phyloP scores from a whole-genome alignment of 129 eudicot species.

The Dittrichia graveolens region DNA sequence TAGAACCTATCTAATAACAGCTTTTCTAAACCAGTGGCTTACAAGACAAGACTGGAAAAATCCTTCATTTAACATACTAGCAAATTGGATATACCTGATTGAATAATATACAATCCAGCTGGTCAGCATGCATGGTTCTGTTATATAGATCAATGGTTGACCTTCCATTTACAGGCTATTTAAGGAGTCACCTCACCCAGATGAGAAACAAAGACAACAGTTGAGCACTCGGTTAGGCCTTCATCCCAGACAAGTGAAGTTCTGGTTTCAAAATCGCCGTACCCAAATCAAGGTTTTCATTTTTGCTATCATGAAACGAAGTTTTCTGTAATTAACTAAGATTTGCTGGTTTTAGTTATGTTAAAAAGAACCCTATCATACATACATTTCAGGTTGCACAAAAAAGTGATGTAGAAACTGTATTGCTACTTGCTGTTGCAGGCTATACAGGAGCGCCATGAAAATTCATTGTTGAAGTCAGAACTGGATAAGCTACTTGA shows the following conservation, averaged over 20 bases:
- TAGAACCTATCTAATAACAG: too few relatives aligned
- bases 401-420: constrained; percentile 1
- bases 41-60: not conserved
- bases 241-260: constrained; percentile 95
- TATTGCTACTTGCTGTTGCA: constrained; percentile 45
- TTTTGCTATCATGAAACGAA: not conserved
- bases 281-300: constrained; percentile 88
- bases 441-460: constrained; percentile 99
- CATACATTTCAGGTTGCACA: not conserved
- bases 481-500: constrained; percentile 86
- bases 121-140: constrained; percentile 27
- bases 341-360: too few relatives aligned
- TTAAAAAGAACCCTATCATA: too few relatives aligned
- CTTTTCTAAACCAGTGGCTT: too few relatives aligned
- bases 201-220: constrained; percentile 94
- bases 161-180: constrained; percentile 60
- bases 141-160: constrained; percentile 19
- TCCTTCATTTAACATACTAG: not conserved
- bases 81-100: not conserved
- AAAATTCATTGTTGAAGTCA: constrained; percentile 77
- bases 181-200: constrained; percentile 99
- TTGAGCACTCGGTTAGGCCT: constrained; percentile 94
- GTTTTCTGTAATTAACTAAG: not conserved
- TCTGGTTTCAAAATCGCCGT: constrained; percentile 99
- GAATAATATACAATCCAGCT: constrained; percentile 2